These are phyloP conservation scores for Tulasnella sp. DNA, from an alignment of 768 basidiomycete species.

Conservation along the genomic window DNA sequence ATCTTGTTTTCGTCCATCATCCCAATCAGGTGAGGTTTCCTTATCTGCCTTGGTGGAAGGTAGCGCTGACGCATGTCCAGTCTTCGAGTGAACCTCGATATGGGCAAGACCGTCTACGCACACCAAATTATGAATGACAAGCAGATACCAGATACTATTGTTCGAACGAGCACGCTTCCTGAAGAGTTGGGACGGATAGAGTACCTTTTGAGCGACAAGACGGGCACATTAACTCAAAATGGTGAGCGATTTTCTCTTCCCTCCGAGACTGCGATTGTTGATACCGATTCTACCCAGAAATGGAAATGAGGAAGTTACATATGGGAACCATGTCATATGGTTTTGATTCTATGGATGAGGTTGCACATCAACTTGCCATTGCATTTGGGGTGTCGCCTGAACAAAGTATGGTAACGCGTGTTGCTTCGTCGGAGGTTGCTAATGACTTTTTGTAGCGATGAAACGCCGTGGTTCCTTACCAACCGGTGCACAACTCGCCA, in stretches of 20 bases:
- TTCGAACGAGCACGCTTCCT: constrained; percentile 92
- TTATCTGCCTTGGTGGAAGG: background rate
- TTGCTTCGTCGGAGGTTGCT: background rate
- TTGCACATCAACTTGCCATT: constrained; percentile 76
- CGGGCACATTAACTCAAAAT: constrained; percentile 94
- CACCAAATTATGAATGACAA: constrained; percentile 86
- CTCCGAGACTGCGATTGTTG: background rate
- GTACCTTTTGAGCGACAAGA: constrained; percentile 94
- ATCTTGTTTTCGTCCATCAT: constrained; percentile 99
- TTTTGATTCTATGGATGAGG: constrained; percentile 97
- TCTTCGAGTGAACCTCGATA: constrained; percentile 96
- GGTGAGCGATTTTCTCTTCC: constrained; percentile 36
- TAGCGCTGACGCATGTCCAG: constrained; percentile 31
- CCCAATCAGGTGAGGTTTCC: constrained; percentile 74
- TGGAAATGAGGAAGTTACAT: constrained; percentile 99
- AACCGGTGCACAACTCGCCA: constrained; percentile 73
- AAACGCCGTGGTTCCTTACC: constrained; percentile 41
- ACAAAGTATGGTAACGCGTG: constrained; percentile 32
- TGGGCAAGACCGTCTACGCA: constrained; percentile 98
- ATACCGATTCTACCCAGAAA: constrained; percentile 47
- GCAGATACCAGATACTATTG: constrained; percentile 92
- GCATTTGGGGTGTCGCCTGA: constrained; percentile 63
- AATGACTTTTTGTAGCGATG: background rate
- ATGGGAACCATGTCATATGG: constrained; percentile 99
- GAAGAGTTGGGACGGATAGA: constrained; percentile 94